Evolutionary conservation across 2,329 filamentous ascomycete genomes (phyloP).

Genomic region (Hortaea sp.): DNA sequence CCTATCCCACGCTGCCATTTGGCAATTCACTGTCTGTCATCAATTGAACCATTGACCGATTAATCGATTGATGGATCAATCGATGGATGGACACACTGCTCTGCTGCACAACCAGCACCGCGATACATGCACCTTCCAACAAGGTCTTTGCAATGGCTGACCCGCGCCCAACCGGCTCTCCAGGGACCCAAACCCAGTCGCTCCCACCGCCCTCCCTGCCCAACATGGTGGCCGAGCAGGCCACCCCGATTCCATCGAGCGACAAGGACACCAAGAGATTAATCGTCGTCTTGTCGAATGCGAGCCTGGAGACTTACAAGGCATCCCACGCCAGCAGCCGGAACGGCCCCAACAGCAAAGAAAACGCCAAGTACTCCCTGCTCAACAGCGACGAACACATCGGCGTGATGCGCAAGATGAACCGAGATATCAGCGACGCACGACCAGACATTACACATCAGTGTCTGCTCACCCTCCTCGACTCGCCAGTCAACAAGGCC

Average conservation of each 20-base stretch:
- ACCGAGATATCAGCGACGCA: slow-evolving; percentile 94
- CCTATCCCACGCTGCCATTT: not conserved
- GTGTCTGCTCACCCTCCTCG: slow-evolving; percentile 93
- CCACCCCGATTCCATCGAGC: slow-evolving; percentile 67
- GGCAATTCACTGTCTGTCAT: too few species aligned
- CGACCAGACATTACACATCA: slow-evolving; percentile 97
- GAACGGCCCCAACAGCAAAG: slow-evolving; percentile 54
- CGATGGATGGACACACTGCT: too few species aligned
- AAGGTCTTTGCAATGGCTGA: slow-evolving; percentile 27
- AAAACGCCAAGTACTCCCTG: slow-evolving; percentile 78
- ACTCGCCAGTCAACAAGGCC: slow-evolving; percentile 97
- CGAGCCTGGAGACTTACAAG: slow-evolving; percentile 95
- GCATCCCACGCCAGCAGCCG: slow-evolving; percentile 48
- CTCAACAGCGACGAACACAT: slow-evolving; percentile 99
- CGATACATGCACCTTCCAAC: slow-evolving; percentile 22
- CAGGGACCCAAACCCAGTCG: slow-evolving; percentile 60
- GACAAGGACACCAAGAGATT: slow-evolving; percentile 88
- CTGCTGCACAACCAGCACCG: slow-evolving; percentile 11
- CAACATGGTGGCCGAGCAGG: slow-evolving; percentile 86
- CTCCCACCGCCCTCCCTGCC: slow-evolving; percentile 85
- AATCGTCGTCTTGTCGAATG: slow-evolving; percentile 94
- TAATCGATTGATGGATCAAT: too few species aligned
- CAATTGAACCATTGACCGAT: too few species aligned
- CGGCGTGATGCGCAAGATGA: slow-evolving; percentile 99
- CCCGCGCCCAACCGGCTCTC: slow-evolving; percentile 6